These are phyloP conservation scores for Niveomyces coronatus DNA, from an alignment of 2,329 filamentous ascomycete genomes.

Conservation along the genomic window DNA sequence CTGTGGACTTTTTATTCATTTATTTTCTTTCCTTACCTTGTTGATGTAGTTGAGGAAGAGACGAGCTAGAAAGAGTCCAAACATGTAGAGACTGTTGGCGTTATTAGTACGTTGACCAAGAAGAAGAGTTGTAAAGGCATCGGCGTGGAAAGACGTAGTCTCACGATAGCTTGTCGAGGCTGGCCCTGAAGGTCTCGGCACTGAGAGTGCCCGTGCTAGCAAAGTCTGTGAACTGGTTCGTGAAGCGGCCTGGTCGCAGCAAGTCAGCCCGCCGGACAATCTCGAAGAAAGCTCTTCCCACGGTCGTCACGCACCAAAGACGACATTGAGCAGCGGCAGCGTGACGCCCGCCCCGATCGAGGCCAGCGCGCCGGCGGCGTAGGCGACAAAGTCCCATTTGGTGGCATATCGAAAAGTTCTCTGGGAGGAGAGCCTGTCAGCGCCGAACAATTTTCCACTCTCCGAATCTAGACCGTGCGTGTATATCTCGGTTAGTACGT, in stretches of 20 bases:
- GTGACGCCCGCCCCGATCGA: slow-evolving; percentile 44
- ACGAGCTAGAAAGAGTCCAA: slow-evolving; percentile 59
- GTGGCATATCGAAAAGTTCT: slow-evolving; percentile 45
- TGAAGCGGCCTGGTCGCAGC: slow-evolving; percentile 39
- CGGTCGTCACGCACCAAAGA: slow-evolving; percentile 34
- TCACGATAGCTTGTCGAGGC: slow-evolving; percentile 10
- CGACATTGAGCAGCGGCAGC: slow-evolving; percentile 48
- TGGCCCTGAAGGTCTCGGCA: slow-evolving; percentile 27
- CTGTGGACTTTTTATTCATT: too few species aligned
- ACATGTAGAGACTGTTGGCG: slow-evolving; percentile 48
- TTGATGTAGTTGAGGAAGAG: slow-evolving; percentile 53
- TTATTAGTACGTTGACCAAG: slow-evolving; percentile 4
- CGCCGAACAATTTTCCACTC: slow-evolving; percentile 10
- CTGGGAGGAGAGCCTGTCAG: slow-evolving; percentile 21
- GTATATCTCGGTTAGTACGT: not conserved
- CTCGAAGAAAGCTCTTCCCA: not conserved
- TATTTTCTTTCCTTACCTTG: too few species aligned
- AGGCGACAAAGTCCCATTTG: slow-evolving; percentile 39
- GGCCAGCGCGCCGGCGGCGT: slow-evolving; percentile 35
- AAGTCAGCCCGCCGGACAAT: slow-evolving; percentile 14
- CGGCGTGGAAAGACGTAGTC: too few species aligned
- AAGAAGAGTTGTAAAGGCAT: too few species aligned
- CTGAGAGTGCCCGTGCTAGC: slow-evolving; percentile 3
- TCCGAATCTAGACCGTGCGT: not conserved
- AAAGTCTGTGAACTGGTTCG: slow-evolving; percentile 18